These are phyloP conservation scores for Metschnikowia cubensis DNA, from an alignment of 805 yeast genomes.

Conservation along the genomic window DNA sequence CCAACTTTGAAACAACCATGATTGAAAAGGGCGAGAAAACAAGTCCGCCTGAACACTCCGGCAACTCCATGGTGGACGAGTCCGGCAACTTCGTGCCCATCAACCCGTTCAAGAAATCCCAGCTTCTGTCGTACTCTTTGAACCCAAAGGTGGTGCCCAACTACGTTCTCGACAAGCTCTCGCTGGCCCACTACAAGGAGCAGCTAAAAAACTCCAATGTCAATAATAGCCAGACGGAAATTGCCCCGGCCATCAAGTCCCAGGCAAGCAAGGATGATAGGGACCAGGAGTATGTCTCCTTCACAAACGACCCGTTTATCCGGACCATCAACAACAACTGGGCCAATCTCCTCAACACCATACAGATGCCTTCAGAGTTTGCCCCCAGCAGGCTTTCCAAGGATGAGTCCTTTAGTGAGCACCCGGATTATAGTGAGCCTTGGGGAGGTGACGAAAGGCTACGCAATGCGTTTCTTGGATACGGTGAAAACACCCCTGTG, in stretches of 20 bases:
- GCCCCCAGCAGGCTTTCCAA: constrained; percentile 23
- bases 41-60: neutral
- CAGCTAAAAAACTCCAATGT: constrained; percentile 31
- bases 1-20: neutral
- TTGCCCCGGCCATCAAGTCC: constrained; percentile 7
- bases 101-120: constrained; percentile 27
- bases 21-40: constrained; percentile 1
- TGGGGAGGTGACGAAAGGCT: constrained; percentile 76
- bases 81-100: constrained; percentile 11
- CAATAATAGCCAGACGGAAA: constrained; percentile 18
- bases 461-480: constrained; percentile 46
- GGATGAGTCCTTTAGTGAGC: constrained; percentile 27
- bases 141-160: constrained; percentile 50
- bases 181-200: constrained; percentile 39
- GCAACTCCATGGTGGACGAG: constrained; percentile 8
- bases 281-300: constrained; percentile 33
- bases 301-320: constrained; percentile 37
- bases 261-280: constrained; percentile 11
- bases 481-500: constrained; percentile 28
- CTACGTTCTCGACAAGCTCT: constrained; percentile 57
- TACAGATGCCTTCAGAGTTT: constrained; percentile 42
- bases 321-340: constrained; percentile 44
- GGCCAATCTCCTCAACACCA: constrained; percentile 47
- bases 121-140: constrained; percentile 32
- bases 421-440: constrained; percentile 41